Percentiles rank a stretch among this genome's conserved stretches.
These are phyloP conservation scores for Phylloporus scabripes DNA, from an alignment of 768 basidiomycete species.

Conservation along the genomic window DNA sequence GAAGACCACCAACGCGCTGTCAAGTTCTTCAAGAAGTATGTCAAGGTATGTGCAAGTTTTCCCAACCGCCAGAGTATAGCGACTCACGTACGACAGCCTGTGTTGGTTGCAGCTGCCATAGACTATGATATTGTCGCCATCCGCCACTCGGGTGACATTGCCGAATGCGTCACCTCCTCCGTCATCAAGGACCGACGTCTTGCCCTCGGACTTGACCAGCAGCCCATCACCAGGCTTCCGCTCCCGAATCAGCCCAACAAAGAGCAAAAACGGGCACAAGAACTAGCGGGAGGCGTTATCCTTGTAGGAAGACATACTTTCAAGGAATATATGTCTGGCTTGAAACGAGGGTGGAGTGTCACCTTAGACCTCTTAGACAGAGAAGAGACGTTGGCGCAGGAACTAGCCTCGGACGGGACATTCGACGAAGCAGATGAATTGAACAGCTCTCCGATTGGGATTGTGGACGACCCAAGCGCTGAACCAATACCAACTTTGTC, in stretches of 20 bases:
- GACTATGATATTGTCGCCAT: constrained; percentile 85
- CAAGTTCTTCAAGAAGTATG: constrained; percentile 92
- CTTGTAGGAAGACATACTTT: constrained; percentile 85
- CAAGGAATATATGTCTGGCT: constrained; percentile 92
- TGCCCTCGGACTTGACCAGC: constrained; percentile 56
- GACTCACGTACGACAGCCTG: constrained; percentile 52
- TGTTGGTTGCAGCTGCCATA: constrained; percentile 88
- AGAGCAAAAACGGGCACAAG: constrained; percentile 48
- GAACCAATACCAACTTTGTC: constrained; percentile 41
- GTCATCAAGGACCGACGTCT: constrained; percentile 66
- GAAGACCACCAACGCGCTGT: constrained; percentile 82
- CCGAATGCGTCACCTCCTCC: constrained; percentile 67
- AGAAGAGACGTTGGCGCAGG: constrained; percentile 64
- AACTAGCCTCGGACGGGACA: constrained; percentile 63
- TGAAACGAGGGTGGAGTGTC: constrained; percentile 80
- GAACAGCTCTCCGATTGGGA: constrained; percentile 19
- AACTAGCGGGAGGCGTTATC: constrained; percentile 78
- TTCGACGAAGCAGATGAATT: constrained; percentile 64
- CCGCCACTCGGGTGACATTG: constrained; percentile 80
- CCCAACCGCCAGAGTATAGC: neutral
- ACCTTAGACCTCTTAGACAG: constrained; percentile 60
- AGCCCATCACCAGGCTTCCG: constrained; percentile 32
- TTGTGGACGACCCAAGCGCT: constrained; percentile 26
- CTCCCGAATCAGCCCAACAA: constrained; percentile 49
- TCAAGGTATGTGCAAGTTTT: constrained; percentile 66